Evolutionary conservation across 2,329 filamentous ascomycete species (phyloP), one percentile per base, ranked within the genome.

Genomic region (Hypocreales sp.): DNA sequence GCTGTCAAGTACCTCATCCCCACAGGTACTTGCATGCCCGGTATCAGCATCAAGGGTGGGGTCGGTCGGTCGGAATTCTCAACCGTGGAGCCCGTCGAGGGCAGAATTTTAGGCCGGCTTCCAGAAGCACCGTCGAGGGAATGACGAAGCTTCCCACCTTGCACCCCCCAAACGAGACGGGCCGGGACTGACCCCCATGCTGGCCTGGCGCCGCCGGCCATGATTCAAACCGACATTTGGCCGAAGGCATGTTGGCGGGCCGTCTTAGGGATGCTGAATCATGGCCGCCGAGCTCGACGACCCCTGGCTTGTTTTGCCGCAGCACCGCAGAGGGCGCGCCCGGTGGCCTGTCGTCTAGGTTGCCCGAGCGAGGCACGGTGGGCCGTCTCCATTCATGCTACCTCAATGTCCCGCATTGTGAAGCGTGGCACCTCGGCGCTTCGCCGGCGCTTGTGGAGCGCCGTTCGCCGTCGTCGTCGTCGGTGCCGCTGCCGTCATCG

Each of bases 401-500:
- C n/a, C n/a, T n/a, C n/a, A n/a, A n/a, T n/a, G 20, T 23, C 26
- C 27, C 20, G 30, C 27, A 24, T 30, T n/a, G n/a, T n/a, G n/a
- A n/a, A n/a, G n/a, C n/a, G n/a, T n/a, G n/a, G n/a, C 31, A 22
- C 25, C 31, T 50, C 46, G 45, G 42, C 40, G 39, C 40, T 47
- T 47, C 35, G 30, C 44, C 45, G 41, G 46, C 41, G 38, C 41
- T n/a, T n/a, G n/a, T n/a, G n/a, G n/a, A n/a, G n/a, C 18, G 7
- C 18, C 10, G 18, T 23, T 40, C 38, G 25, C 18, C 31, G 20
- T 32, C 37, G 13, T 37, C 32, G 18, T 35, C 20, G 27, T 31
- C 31, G 16, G 35, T 32, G 22, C 37, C 31, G 15, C 36, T 34
- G 22, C 37, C 36, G 9, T 36, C 38, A 21, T 50, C 47, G 14